Conservation (phyloP, 306 rosid genomes). For the Leucaena leucocephala region DNA sequence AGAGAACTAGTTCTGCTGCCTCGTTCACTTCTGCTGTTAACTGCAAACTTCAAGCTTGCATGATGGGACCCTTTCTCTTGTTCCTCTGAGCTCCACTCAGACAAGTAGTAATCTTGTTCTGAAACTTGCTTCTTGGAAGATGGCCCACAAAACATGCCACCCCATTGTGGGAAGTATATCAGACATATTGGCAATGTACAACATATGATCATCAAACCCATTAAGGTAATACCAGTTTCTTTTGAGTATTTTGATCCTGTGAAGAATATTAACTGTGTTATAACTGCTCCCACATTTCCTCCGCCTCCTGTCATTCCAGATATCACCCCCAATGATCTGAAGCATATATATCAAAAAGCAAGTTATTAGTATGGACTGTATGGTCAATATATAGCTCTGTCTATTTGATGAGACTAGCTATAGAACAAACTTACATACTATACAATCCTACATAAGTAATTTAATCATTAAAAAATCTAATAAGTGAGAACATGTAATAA, state of each 20-base stretch:
- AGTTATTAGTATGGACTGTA: background rate
- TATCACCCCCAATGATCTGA: slow-evolving; percentile 83
- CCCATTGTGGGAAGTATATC: slow-evolving; percentile 92
- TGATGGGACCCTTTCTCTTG: slow-evolving; percentile 65
- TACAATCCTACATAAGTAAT: no score
- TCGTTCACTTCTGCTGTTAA: slow-evolving; percentile 72
- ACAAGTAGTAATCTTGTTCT: slow-evolving; percentile 83
- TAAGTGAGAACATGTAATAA: no score
- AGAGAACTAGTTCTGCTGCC: slow-evolving; percentile 39
- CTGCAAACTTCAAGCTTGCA: slow-evolving; percentile 81
- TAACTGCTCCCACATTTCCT: slow-evolving; percentile 87
- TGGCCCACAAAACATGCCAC: slow-evolving; percentile 82
- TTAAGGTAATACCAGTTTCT: slow-evolving; percentile 79
- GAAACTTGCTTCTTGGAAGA: slow-evolving; percentile 42
- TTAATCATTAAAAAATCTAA: no score
- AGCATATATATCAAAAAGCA: background rate
- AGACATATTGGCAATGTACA: slow-evolving; percentile 73
- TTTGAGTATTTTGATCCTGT: slow-evolving; percentile 78
- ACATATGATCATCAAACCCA: slow-evolving; percentile 81
- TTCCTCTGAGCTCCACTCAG: slow-evolving; percentile 78
- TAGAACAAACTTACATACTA: no score
- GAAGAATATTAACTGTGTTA: slow-evolving; percentile 84
- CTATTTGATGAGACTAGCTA: background rate
- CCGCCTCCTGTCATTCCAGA: slow-evolving; percentile 99
- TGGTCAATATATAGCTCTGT: background rate